Conservation (phyloP, 2,329 filamentous ascomycete species). For the Bertia moriformis region DNA sequence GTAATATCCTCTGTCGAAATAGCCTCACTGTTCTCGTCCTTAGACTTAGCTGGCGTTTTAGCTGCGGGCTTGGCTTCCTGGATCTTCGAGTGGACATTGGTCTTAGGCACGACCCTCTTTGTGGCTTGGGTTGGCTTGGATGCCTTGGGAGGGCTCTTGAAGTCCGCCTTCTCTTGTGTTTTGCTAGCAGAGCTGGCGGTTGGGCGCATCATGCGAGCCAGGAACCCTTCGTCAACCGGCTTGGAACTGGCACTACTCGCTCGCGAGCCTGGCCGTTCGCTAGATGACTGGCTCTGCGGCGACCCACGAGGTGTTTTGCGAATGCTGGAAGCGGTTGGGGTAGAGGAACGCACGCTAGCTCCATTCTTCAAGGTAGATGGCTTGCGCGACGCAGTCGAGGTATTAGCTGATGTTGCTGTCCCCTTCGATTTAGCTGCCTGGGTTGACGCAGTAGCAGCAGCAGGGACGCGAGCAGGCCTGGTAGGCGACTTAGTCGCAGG, state of each 20-base stretch:
- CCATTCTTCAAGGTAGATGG: constrained; percentile 14
- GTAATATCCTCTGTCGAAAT: not conserved
- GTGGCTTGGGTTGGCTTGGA: constrained; percentile 7
- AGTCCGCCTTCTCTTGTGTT: constrained; percentile 26
- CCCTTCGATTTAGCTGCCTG: constrained; percentile 15
- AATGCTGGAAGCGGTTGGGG: not conserved
- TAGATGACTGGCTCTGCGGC: constrained; percentile 2
- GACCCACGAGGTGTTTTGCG: not conserved
- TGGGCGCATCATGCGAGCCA: constrained; percentile 33
- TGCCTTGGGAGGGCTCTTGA: constrained; percentile 18
- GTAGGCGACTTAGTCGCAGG: constrained; percentile 19
- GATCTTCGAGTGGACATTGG: too few species aligned
- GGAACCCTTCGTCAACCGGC: constrained; percentile 25
- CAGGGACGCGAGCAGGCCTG: constrained; percentile 19
- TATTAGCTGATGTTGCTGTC: constrained; percentile 6
- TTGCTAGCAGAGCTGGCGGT: constrained; percentile 32
- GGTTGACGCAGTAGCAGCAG: constrained; percentile 21
- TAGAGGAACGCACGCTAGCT: constrained; percentile 4
- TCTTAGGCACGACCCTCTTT: not conserved
- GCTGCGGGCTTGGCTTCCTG: too few species aligned
- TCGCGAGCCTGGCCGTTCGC: constrained; percentile 22
- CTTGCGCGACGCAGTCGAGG: too few species aligned
- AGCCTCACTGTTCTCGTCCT: not conserved
- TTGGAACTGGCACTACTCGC: constrained; percentile 17
- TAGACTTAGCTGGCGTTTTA: too few species aligned